Base-by-base conservation (phyloP, 2,329 filamentous ascomycete species). In the Sphaerulina vaccinii region DNA sequence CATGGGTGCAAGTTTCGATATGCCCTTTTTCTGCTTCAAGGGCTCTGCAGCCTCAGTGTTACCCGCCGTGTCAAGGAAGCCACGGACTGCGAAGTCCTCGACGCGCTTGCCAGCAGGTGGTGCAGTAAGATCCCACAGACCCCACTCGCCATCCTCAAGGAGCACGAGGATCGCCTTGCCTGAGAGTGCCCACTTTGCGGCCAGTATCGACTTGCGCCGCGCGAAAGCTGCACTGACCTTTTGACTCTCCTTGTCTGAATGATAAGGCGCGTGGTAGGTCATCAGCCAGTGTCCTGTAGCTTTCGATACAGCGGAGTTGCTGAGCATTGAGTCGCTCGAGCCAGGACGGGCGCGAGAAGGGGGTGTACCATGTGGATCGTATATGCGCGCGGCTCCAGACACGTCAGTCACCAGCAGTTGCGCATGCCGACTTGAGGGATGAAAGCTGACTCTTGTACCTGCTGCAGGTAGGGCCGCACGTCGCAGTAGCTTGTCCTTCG, bases 301-400 rank as follows among this genome's bases (percentile, higher is more conserved):
- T 27, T 32, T 37, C 6, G 41, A 32, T 7, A 18, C 35, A 18
- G 47, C 29, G 9, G 43, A 29, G 16, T 53, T 51, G 35, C 33
- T 41, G 32, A 46, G 44, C 10, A 36, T 44, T 15, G 62, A 64
- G 32, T 57, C 59, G 21, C 60, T 59, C 9, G 67, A 66, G 7
- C 54, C 54, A 18, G 64, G 62, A 43, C 65, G 49, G 22, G 46
- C 39, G 15, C 44, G 48, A 21, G 46, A 36, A 19, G 50, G 44
- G 10, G 46, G 51, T 5, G 24, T 11, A 13, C 75, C 70, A 24
- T 81, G 75, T 21, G 77, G 78, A 47, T 82, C 78, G 60, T 81
- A 82, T 11, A 85, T 71, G 47, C 81, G 80, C 22, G 81, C 78
- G 36, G 71, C 74, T 5, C 82, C 81, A n/a, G 71, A 73, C 1